Evolutionary conservation across 306 rosid genomes (phyloP).

Genomic region (Corylus heterophylla): DNA sequence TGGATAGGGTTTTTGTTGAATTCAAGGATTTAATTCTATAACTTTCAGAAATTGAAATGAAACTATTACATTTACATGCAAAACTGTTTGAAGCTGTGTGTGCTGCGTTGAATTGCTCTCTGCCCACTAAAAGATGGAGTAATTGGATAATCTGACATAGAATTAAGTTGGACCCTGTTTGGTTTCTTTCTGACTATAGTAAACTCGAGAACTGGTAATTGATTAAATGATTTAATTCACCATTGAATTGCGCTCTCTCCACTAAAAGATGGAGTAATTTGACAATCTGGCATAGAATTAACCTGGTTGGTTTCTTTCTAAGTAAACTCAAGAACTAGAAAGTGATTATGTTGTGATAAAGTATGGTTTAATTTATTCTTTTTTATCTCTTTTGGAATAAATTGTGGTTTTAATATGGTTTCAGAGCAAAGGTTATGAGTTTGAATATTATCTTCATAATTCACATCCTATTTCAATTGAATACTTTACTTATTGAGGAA

Average conservation of each 20-base stretch:
- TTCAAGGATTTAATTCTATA: neutral
- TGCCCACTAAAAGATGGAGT: neutral
- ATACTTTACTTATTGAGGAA: too few species aligned
- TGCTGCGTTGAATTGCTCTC: neutral
- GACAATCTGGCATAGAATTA: neutral
- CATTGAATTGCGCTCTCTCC: neutral
- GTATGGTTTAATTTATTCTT: too few species aligned
- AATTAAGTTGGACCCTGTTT: neutral
- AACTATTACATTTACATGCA: neutral
- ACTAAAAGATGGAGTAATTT: neutral
- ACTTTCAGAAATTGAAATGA: conserved; percentile 6
- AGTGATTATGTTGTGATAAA: too few species aligned
- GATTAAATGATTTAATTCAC: too few species aligned
- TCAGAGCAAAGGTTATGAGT: too few species aligned
- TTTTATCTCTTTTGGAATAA: too few species aligned
- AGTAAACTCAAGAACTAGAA: neutral
- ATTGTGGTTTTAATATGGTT: too few species aligned
- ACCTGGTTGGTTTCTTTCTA: neutral
- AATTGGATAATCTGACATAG: neutral
- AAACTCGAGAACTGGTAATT: neutral
- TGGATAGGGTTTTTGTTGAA: neutral
- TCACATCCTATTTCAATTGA: too few species aligned
- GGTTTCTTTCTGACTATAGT: neutral
- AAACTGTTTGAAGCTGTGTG: neutral
- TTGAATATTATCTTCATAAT: too few species aligned